Base-by-base conservation (phyloP, 2,329 filamentous ascomycete genomes). In the Pseudogymnoascus destructans region DNA sequence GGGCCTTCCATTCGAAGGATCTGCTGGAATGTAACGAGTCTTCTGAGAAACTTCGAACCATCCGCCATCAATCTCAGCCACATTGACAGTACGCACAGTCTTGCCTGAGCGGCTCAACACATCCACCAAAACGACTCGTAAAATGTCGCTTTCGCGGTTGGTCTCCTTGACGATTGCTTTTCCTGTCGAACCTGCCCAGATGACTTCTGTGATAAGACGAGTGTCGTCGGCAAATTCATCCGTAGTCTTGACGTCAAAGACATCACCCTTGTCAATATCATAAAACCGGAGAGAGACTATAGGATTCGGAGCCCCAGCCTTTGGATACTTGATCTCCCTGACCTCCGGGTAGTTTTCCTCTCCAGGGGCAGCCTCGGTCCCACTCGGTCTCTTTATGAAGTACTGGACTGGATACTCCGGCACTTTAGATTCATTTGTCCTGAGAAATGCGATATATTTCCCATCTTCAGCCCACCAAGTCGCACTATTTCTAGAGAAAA, bases 401-500 rank as follows among this genome's bases (percentile, higher is more conserved):
- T 95, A 98, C 66, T 97, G 87, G 7, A 98, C 81, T 1, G 92
- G 90, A 65, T 89, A 98, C 63, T 91, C 89, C 0, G 92, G 91
- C 0, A 98, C 93, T 21, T 81, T 79, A 0, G 90, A 90, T 73
- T 98, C 95, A 69, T 98, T 93, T 5, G 93, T 98, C 27, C 90
- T 85, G 61, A 98, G 75, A 70, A 95, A 98, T 19, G 93, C 89
- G 60, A 98, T 73, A 68, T 87, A 95, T 66, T 89, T 86, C 57
- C 91, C 93, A 69, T 95, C 89, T 33, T 85, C 79, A 32, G 89
- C 92, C 91, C 91, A 98, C 93, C 95, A 98, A 1, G 91, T 95
- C 4, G 88, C 92, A 61, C 81, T 89, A 64, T 88, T 87, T 1
- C 81, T 85, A 11, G 75, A 71, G 62, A 97, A 88, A 2, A 95